Percentiles rank a stretch among this genome's conserved stretches.
Conservation (phyloP, 2,329 filamentous ascomycete genomes). For the Claviceps africana region DNA sequence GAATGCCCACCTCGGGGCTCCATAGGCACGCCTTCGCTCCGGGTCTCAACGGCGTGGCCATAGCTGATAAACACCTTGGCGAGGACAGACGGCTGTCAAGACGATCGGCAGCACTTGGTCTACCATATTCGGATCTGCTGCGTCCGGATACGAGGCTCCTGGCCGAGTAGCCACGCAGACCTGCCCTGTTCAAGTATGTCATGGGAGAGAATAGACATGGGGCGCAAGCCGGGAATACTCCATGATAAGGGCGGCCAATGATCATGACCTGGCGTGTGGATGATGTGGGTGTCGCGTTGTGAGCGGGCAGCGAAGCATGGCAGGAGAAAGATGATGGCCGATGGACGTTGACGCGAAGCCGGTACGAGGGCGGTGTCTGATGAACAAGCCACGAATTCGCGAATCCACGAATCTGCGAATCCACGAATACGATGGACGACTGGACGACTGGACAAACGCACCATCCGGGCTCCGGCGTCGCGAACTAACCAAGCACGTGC, state of each 20-base stretch:
- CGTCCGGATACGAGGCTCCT: slow-evolving; percentile 3
- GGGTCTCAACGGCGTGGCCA: slow-evolving; percentile 7
- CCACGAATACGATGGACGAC: too few relatives aligned
- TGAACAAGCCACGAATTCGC: too few relatives aligned
- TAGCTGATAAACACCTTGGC: background rate
- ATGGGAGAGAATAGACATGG: slow-evolving; percentile 8
- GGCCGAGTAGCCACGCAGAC: slow-evolving; percentile 14
- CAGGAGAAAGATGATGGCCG: background rate
- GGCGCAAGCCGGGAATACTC: background rate
- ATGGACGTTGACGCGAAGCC: too few relatives aligned
- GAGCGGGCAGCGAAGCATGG: slow-evolving; percentile 5
- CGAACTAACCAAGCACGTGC: background rate
- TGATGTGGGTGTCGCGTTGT: background rate
- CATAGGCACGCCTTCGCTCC: slow-evolving; percentile 12
- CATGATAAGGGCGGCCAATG: slow-evolving; percentile 7
- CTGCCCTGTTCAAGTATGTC: slow-evolving; percentile 7
- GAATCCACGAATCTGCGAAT: too few relatives aligned
- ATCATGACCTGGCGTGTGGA: slow-evolving; percentile 9
- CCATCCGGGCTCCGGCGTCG: too few relatives aligned
- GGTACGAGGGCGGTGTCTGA: too few relatives aligned
- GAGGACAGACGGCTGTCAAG: background rate
- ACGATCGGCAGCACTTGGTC: background rate
- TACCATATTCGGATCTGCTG: background rate
- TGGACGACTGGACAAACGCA: too few relatives aligned
- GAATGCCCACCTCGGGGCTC: slow-evolving; percentile 17